These are phyloP conservation scores for Barnettozyma vustinii DNA, from an alignment of 805 yeast genomes.

Conservation along the genomic window DNA sequence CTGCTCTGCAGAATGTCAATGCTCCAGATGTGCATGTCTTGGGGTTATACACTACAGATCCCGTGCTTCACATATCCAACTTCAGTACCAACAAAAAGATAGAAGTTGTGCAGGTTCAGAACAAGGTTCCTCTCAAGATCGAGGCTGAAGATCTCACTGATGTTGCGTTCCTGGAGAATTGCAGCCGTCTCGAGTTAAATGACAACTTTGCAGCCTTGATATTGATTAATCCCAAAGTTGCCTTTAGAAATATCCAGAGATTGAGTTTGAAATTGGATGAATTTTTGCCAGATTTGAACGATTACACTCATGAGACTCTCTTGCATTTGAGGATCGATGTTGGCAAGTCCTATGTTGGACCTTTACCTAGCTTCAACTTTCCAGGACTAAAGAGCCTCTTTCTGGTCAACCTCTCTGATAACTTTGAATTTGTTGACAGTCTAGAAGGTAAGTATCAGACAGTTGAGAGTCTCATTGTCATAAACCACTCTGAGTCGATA, in stretches of 20 bases:
- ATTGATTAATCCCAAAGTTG: neutral
- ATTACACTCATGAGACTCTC: neutral
- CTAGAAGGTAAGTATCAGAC: neutral
- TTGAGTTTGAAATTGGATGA: neutral
- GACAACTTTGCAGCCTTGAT: neutral
- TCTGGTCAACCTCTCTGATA: neutral
- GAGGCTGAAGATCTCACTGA: neutral
- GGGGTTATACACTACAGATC: neutral
- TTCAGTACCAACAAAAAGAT: neutral
- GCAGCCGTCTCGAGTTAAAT: neutral
- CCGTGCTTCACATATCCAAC: neutral
- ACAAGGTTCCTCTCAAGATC: neutral
- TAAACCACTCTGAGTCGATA: neutral
- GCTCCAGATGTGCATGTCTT: neutral
- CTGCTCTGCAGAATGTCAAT: neutral
- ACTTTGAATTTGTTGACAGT: neutral
- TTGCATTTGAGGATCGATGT: neutral
- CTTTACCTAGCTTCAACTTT: neutral
- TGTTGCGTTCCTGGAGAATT: neutral
- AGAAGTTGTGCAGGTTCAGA: neutral
- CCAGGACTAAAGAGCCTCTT: neutral
- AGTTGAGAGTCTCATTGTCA: neutral
- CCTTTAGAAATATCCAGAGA: neutral
- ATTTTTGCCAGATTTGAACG: neutral
- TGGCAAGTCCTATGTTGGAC: neutral